Base-by-base conservation (phyloP, 768 basidiomycete species). In the Porphyrellus cyaneotinctus region DNA sequence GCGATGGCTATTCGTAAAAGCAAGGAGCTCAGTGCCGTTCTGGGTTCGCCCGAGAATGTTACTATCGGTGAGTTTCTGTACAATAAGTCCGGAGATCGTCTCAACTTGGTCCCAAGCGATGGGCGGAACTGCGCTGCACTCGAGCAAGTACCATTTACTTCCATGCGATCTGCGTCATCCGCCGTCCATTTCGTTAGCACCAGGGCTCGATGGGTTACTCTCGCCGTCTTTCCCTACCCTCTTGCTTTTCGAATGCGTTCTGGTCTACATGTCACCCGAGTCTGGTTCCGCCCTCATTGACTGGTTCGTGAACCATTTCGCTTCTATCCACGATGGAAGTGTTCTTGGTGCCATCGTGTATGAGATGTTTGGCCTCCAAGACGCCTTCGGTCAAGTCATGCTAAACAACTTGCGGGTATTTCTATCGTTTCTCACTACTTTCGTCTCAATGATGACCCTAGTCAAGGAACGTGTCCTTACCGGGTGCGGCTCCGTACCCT, bases 331-430 rank as follows among this genome's bases (percentile, higher is more conserved):
- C 6, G 41, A 52, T 17, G 54, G 42, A 22, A 47, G 51, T 23
- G 17, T 53, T 32, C 72, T 83, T 2, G 84, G 82, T 24, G 80
- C 77, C 50, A 71, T 93, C 14, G 78, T 93, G 17, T 97, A 98
- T 63, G 95, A 58, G 17, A 97, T 97, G 89, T 95, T 91, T 64
- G 87, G 85, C 2, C 74, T 97, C 5, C 76, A 82, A 18, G 95
- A 97, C 64, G 62, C 83, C 0, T 98, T 98, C 70, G 97, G 95
- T n/a, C 78, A 78, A 28, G 89, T 98, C 20, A 97, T 99, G 94
- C 72, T 86, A 51, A 80, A 80, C 42, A 98, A 98, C 69, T 75
- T 97, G 44, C 83, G 79, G 75, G 94, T 90, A 57, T 52, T 18
- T 13, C 18, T 1, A 8, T 22, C 30, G 17, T 35, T 84, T 2